Evolutionary conservation across 352 stramenopile species (phyloP).

Genomic region (Globisporangium paddicum): DNA sequence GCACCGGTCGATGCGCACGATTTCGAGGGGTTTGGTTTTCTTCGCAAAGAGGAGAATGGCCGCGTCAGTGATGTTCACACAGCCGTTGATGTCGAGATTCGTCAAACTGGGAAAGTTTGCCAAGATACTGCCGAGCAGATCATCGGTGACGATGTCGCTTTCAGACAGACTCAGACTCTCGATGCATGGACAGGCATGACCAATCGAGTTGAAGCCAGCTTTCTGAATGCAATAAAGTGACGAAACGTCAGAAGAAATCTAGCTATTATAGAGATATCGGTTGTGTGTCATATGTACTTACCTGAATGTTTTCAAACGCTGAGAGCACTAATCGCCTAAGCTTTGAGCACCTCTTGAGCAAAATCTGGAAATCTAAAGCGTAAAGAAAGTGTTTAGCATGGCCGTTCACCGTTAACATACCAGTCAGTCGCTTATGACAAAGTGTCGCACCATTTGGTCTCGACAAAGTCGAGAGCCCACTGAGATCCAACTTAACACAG

Average conservation of each 20-base stretch:
- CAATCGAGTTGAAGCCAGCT: slow-evolving; percentile 31
- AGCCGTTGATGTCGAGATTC: slow-evolving; percentile 42
- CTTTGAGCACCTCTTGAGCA: slow-evolving; percentile 34
- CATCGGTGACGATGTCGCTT: slow-evolving; percentile 50
- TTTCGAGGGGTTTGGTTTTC: slow-evolving; percentile 24
- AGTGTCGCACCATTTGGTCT: slow-evolving; percentile 32
- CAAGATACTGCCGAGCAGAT: slow-evolving; percentile 33
- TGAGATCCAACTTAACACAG: slow-evolving; percentile 46
- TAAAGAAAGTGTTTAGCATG: too few species aligned
- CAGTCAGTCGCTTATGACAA: too few species aligned
- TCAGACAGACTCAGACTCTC: slow-evolving; percentile 32
- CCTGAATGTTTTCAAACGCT: slow-evolving; percentile 30
- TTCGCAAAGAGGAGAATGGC: slow-evolving; percentile 40
- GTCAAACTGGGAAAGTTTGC: slow-evolving; percentile 31
- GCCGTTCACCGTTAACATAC: too few species aligned
- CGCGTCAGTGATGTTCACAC: slow-evolving; percentile 49
- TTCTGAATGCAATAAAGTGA: slow-evolving; percentile 40
- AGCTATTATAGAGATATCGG: slow-evolving; percentile 7
- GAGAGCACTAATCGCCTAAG: slow-evolving; percentile 37
- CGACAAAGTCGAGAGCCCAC: slow-evolving; percentile 24
- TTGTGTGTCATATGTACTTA: slow-evolving; percentile 11
- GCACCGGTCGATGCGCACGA: slow-evolving; percentile 45
- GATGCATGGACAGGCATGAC: slow-evolving; percentile 20
- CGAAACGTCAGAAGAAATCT: neutral
- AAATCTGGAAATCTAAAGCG: slow-evolving; percentile 23